phyloP scores from a whole-genome alignment of 2,329 filamentous ascomycete genomes.

The Trichoderma brevicompactum region DNA sequence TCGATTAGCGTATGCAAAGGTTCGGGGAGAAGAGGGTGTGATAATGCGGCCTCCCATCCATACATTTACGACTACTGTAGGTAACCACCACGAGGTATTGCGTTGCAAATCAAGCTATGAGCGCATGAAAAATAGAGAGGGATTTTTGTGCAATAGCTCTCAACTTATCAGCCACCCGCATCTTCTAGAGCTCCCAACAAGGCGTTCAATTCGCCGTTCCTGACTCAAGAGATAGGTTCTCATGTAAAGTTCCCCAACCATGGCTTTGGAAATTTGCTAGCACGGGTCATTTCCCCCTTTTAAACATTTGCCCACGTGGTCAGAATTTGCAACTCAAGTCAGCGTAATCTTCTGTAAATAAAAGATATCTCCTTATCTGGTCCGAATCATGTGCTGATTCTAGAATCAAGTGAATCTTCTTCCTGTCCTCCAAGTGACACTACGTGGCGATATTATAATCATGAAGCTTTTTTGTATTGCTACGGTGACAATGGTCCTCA shows the following conservation, averaged over 20 bases:
- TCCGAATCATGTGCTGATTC: not conserved
- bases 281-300: not conserved
- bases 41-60: not conserved
- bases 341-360: not conserved
- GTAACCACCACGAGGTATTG: not conserved
- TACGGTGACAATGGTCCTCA: not conserved
- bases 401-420: not conserved
- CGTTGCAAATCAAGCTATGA: not conserved
- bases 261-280: not conserved
- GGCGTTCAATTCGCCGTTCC: not conserved
- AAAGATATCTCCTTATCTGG: not conserved
- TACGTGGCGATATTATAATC: not conserved
- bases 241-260: not conserved
- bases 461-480: not conserved
- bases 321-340: not conserved
- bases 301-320: not conserved
- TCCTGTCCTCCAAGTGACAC: not conserved
- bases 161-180: not conserved
- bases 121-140: not conserved
- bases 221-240: not conserved
- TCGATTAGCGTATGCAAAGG: not conserved
- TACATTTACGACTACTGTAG: not conserved
- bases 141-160: not conserved
- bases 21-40: not conserved
- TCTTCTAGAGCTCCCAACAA: not conserved